Evolutionary conservation across 2,329 filamentous ascomycete genomes (phyloP).

Genomic region (Ascochyta fabae): DNA sequence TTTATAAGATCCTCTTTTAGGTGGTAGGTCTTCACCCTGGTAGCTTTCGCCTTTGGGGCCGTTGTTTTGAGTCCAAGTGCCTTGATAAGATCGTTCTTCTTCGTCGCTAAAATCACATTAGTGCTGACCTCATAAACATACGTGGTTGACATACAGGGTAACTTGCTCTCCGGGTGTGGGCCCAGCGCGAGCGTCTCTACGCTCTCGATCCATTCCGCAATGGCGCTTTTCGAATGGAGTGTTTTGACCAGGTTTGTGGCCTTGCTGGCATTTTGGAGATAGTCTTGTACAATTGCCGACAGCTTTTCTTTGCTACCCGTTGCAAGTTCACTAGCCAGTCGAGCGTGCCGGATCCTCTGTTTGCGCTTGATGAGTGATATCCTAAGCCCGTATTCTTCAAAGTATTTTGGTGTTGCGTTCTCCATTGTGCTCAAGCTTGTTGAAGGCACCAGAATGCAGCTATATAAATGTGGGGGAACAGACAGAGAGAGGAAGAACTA

Average conservation of each 20-base stretch:
- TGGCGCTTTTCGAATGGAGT: constrained; percentile 11
- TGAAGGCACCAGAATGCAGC: not conserved
- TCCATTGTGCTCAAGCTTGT: not conserved
- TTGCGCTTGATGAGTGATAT: constrained; percentile 18
- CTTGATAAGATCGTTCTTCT: not conserved
- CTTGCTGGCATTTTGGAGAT: constrained; percentile 16
- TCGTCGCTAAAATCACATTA: not conserved
- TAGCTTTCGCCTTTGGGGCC: not conserved
- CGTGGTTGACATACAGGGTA: not conserved
- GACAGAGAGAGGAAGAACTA: too few relatives aligned
- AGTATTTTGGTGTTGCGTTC: constrained; percentile 4
- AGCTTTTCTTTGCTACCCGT: constrained; percentile 13
- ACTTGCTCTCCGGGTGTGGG: constrained; percentile 15
- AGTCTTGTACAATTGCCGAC: constrained; percentile 21
- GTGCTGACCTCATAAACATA: not conserved
- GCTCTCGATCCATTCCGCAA: constrained; percentile 29
- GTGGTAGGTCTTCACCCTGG: not conserved
- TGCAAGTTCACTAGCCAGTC: constrained; percentile 9
- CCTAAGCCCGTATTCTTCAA: constrained; percentile 19
- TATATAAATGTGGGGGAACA: not conserved
- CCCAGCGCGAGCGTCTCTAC: constrained; percentile 29
- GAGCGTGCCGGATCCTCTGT: constrained; percentile 19
- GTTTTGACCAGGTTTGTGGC: constrained; percentile 13
- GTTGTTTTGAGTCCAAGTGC: constrained; percentile 2
- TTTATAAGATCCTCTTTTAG: not conserved